Conservation (phyloP, 257 asterid genomes). For the Penstemon davidsonii region DNA sequence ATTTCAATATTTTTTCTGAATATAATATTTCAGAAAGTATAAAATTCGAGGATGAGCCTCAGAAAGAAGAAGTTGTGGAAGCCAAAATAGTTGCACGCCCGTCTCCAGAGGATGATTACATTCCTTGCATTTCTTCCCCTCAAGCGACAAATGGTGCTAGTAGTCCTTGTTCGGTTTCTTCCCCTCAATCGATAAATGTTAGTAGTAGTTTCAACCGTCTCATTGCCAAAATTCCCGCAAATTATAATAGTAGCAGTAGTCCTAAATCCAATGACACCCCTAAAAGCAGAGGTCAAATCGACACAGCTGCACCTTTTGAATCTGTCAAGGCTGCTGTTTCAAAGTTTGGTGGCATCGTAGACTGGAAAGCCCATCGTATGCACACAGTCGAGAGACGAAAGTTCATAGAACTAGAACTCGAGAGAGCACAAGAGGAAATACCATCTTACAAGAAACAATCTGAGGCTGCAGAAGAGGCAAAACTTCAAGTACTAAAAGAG, state of each 20-base stretch:
- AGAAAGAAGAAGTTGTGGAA: constrained; percentile 29
- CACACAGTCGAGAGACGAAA: constrained; percentile 95
- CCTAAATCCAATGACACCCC: constrained; percentile 14
- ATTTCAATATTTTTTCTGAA: too few species aligned
- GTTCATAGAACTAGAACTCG: constrained; percentile 78
- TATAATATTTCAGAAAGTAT: too few species aligned
- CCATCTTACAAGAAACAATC: constrained; percentile 70
- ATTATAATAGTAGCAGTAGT: constrained; percentile 5
- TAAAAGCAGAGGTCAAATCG: constrained; percentile 51
- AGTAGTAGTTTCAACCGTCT: constrained; percentile 24
- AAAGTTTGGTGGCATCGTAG: constrained; percentile 95
- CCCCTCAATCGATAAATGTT: constrained; percentile 40
- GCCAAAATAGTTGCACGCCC: constrained; percentile 31
- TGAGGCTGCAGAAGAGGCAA: constrained; percentile 78
- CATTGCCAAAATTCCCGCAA: constrained; percentile 34
- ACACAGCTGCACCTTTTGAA: constrained; percentile 88
- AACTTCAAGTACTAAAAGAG: constrained; percentile 62
- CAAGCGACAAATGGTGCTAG: too few species aligned
- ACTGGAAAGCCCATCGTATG: constrained; percentile 95
- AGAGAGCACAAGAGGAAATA: constrained; percentile 73
- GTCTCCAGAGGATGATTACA: constrained; percentile 36
- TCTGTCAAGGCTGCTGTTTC: constrained; percentile 98
- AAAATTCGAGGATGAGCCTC: neutral
- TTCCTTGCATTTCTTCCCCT: neutral
- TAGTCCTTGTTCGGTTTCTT: constrained; percentile 18